A percentile compares a stretch with the other conserved stretches of the same genome.
Conservation (phyloP, 805 yeast species). For the Starmerella etchellsii region DNA sequence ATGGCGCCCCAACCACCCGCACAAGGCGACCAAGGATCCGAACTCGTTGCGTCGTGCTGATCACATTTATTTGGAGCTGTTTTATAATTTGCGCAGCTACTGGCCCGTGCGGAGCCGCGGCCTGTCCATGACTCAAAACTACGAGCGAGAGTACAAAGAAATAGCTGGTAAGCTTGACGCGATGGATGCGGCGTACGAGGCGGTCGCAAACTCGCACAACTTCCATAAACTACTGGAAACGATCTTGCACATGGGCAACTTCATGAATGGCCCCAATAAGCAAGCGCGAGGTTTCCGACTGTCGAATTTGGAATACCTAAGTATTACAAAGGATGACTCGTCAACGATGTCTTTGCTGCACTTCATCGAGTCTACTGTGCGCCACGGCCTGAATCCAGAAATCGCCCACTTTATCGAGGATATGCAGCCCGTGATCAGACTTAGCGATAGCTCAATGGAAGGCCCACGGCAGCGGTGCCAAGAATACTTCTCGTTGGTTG, state of each 20-base stretch:
- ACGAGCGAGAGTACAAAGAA: slow-evolving; percentile 67
- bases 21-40: slow-evolving; percentile 55
- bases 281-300: slow-evolving; percentile 89
- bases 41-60: slow-evolving; percentile 76
- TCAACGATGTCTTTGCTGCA: slow-evolving; percentile 83
- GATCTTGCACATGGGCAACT: slow-evolving; percentile 84
- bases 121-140: slow-evolving; percentile 51
- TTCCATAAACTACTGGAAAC: slow-evolving; percentile 66
- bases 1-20: slow-evolving; percentile 33
- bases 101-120: slow-evolving; percentile 92
- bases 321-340: slow-evolving; percentile 78
- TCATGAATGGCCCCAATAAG: slow-evolving; percentile 85
- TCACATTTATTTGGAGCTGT: slow-evolving; percentile 65
- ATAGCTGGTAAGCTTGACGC: slow-evolving; percentile 50
- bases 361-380: slow-evolving; percentile 78
- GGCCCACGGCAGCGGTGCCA: slow-evolving; percentile 63
- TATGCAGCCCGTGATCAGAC: slow-evolving; percentile 41
- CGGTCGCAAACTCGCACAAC: slow-evolving; percentile 51
- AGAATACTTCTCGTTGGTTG: slow-evolving; percentile 46
- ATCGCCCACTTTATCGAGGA: slow-evolving; percentile 65
- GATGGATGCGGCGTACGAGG: slow-evolving; percentile 61
- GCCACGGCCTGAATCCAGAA: slow-evolving; percentile 65
- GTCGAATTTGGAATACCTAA: slow-evolving; percentile 77
- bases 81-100: slow-evolving; percentile 71
- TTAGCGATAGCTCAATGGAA: slow-evolving; percentile 68